phyloP scores from a whole-genome alignment of 768 basidiomycete species.

The Phanerochaete sordida region DNA sequence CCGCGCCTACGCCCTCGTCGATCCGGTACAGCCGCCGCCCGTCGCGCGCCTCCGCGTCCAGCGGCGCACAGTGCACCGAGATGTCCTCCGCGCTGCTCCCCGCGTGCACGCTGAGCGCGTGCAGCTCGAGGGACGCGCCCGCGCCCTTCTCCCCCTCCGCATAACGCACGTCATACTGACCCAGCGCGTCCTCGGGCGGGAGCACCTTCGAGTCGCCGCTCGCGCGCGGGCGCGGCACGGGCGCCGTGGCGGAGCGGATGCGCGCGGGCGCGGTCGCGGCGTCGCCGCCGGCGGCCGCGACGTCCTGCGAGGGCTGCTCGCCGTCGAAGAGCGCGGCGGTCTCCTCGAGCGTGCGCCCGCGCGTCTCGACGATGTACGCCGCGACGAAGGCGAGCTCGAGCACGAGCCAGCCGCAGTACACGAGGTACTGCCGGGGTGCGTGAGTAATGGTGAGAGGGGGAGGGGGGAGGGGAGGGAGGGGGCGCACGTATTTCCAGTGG shows the following conservation, averaged over 20 bases:
- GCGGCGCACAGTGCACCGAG: neutral
- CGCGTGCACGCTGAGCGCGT: neutral
- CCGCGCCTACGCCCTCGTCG: neutral
- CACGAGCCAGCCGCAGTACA: slow-evolving; percentile 62
- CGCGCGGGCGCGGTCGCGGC: slow-evolving; percentile 34
- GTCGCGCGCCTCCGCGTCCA: neutral
- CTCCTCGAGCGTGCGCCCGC: slow-evolving; percentile 67
- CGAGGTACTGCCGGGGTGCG: slow-evolving; percentile 41
- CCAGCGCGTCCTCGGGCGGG: neutral
- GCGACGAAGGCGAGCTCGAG: slow-evolving; percentile 58
- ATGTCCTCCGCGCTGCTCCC: slow-evolving; percentile 4
- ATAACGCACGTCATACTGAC: too few relatives aligned
- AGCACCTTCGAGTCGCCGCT: neutral
- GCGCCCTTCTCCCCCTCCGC: neutral
- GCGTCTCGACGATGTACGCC: slow-evolving; percentile 54
- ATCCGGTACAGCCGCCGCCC: neutral
- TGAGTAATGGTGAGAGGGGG: neutral
- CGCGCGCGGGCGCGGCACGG: neutral
- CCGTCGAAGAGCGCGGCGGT: slow-evolving; percentile 73
- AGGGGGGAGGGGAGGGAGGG: neutral
- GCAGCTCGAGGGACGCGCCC: slow-evolving; percentile 12
- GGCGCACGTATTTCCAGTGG: slow-evolving; percentile 38
- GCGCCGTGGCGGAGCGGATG: too few relatives aligned
- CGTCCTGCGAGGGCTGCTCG: slow-evolving; percentile 38
- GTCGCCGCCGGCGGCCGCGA: slow-evolving; percentile 45